These are phyloP conservation scores for Hypoxylon sp. DNA, from an alignment of 2,329 filamentous ascomycete species.

Conservation along the genomic window DNA sequence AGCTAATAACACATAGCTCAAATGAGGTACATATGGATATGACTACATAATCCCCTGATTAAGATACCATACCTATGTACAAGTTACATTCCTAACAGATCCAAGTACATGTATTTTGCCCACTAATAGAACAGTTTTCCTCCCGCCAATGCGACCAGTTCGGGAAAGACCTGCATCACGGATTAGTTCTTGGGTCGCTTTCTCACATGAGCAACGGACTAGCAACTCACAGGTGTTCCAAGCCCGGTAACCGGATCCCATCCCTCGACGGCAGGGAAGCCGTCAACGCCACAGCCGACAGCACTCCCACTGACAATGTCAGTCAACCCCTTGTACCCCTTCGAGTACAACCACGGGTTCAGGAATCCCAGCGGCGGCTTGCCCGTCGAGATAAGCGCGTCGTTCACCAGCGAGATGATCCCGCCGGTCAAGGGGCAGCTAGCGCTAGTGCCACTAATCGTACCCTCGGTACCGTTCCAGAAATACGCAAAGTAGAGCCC, in stretches of 20 bases:
- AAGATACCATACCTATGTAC: slow-evolving; percentile 7
- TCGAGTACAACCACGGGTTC: slow-evolving; percentile 62
- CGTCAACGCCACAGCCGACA: slow-evolving; percentile 56
- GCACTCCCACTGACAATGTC: slow-evolving; percentile 60
- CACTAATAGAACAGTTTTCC: slow-evolving; percentile 41
- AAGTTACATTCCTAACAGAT: background rate
- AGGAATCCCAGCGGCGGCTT: slow-evolving; percentile 61
- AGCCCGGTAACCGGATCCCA: slow-evolving; percentile 58
- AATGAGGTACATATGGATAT: background rate
- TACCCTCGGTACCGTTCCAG: slow-evolving; percentile 55
- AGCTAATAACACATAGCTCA: background rate
- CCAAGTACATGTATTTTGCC: background rate
- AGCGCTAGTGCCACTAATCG: slow-evolving; percentile 67
- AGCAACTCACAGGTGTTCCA: slow-evolving; percentile 52
- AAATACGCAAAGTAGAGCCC: slow-evolving; percentile 54
- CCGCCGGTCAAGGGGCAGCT: slow-evolving; percentile 70
- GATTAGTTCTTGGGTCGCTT: slow-evolving; percentile 17
- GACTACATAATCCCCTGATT: background rate
- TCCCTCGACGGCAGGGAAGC: slow-evolving; percentile 52
- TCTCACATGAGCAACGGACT: background rate
- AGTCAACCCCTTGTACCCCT: slow-evolving; percentile 55
- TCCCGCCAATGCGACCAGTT: slow-evolving; percentile 49
- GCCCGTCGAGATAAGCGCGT: slow-evolving; percentile 68
- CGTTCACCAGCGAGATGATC: slow-evolving; percentile 74
- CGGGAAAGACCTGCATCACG: slow-evolving; percentile 45